Evolutionary conservation across 495 filamentous ascomycete species (phyloP), one percentile per base, ranked within the genome.

Genomic region (Tuber microsphaerosporum): DNA sequence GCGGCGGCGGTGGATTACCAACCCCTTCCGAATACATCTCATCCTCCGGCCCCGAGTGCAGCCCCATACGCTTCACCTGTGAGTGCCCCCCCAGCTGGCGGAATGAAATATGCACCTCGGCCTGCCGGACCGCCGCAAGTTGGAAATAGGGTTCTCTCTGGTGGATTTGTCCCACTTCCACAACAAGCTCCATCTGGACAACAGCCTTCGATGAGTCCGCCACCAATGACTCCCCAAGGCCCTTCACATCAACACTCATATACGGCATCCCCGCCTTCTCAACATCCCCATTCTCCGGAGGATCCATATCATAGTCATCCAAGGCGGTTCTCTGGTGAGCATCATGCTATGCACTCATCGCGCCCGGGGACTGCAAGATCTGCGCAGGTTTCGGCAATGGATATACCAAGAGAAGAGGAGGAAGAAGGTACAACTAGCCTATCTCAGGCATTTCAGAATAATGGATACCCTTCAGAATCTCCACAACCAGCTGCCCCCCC

Each of bases 21-120:
- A 2, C 83, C 82, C 73, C 81, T 83, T 31, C 83, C 83, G 34
- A 75, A 80, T 77, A 84, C 84, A 71, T 84, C 88, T 42, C 86
- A 88, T 6, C 19, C 93, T 93, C 83, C 92, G 92, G 74, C 93
- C 93, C 14, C 89, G 93, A 73, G 95, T 92, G 31, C 95, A 92
- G 81, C 93, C 92, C 17, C 86, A 96, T 43, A 94, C 92, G 31
- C 89, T 94, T 79, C 88, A 87, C 61, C 85, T 75, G 42, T 84
- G 5, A 82, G 84, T 61, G 73, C 84, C 10, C 80, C 82, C 70
- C 80, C 82, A 17, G 73, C 74, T 56, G 85, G 84, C 71, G 79
- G 41, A 83, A 84, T n/a, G 70, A 76, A 65, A 76, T 81, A 73
- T 79, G 85, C 71, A 51, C 85, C 71, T 82, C 86, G 76, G 83